phyloP scores from a whole-genome alignment of 208 protist species.

The Balamuthia mandrillaris region DNA sequence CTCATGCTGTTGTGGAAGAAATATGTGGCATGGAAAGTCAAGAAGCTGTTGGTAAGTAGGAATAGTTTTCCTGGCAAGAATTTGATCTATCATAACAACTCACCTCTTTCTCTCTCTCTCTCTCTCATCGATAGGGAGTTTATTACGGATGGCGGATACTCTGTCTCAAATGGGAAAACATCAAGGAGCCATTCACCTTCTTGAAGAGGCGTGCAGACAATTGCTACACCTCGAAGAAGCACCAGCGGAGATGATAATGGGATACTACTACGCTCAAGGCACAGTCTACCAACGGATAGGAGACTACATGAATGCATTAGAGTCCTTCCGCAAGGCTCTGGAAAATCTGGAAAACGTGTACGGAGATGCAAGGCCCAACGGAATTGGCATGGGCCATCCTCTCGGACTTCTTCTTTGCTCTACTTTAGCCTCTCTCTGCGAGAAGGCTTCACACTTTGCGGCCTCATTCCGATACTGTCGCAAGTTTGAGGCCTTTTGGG shows the following conservation, averaged over 20 bases:
- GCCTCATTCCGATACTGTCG: slow-evolving; percentile 27
- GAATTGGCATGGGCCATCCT: slow-evolving; percentile 6
- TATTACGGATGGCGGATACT: too few relatives aligned
- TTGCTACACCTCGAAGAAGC: not conserved
- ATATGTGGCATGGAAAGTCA: too few relatives aligned
- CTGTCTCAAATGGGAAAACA: too few relatives aligned
- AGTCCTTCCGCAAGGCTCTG: not conserved
- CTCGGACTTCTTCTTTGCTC: slow-evolving; percentile 31
- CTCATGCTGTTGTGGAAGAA: too few relatives aligned
- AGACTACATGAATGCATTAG: not conserved
- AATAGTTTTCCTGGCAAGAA: too few relatives aligned
- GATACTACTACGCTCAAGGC: slow-evolving; percentile 20
- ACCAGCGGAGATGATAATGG: slow-evolving; percentile 33
- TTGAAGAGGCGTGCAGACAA: not conserved
- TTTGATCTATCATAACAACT: too few relatives aligned
- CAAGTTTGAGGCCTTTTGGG: slow-evolving; percentile 41
- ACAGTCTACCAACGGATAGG: slow-evolving; percentile 29
- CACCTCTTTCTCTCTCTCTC: too few relatives aligned
- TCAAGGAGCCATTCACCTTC: not conserved
- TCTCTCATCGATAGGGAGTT: too few relatives aligned
- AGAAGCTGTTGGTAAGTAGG: too few relatives aligned
- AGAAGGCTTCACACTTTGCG: slow-evolving; percentile 10
- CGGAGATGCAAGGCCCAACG: slow-evolving; percentile 15
- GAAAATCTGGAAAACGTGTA: slow-evolving; percentile 27
- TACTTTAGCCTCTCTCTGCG: slow-evolving; percentile 11